Evolutionary conservation across 225 moss, liverwort and hornwort species (phyloP), one percentile per base, ranked within the genome.

Genomic region (Pseudoscleropodium purum): DNA sequence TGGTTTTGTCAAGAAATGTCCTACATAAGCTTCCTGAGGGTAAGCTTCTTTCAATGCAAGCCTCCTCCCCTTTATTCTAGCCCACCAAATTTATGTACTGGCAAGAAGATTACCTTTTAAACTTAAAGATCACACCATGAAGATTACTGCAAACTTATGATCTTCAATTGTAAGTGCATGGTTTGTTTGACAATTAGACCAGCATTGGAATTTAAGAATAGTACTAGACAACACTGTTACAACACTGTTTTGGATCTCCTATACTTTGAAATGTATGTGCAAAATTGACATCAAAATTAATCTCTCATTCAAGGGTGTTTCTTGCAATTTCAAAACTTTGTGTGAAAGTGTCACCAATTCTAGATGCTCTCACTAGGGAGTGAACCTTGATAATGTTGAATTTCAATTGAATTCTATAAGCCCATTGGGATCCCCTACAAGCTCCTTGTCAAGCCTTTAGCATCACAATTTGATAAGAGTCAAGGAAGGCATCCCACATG

Each of bases 401-500:
- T 69, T 69, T n/a, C 21, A 68, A 68, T 12, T 11, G 37, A 68
- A 37, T 68, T 10, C 18, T 18, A 66, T 0, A 34, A 5, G 66
- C 18, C 1, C 34, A 5, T 34, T 36, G 10, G 19, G 11, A 5
- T 67, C 18, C 6, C 19, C 0, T 5, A 3, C 0, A 1, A 1
- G 0, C 3, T 19, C 36, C 1, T 67, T 67, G 20, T 20, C 3
- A 9, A 67, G 36, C 20, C 18, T 66, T 34, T 36, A 36, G 20
- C 3, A 67, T 36, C 0, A 1, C 0, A 67, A 6, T 7, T 67
- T 8, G 4, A 5, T 1, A 1, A 36, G 2, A 67, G 6, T 67
- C 5, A 67, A 67, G 11, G 11, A 67, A 2, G 10, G 11, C 11
- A 67, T 67, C 1, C 18, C 1, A 34, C 9, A 65, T 1, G 10